These are phyloP conservation scores for Calonectria hongkongensis DNA, from an alignment of 2,329 filamentous ascomycete genomes.

Conservation along the genomic window DNA sequence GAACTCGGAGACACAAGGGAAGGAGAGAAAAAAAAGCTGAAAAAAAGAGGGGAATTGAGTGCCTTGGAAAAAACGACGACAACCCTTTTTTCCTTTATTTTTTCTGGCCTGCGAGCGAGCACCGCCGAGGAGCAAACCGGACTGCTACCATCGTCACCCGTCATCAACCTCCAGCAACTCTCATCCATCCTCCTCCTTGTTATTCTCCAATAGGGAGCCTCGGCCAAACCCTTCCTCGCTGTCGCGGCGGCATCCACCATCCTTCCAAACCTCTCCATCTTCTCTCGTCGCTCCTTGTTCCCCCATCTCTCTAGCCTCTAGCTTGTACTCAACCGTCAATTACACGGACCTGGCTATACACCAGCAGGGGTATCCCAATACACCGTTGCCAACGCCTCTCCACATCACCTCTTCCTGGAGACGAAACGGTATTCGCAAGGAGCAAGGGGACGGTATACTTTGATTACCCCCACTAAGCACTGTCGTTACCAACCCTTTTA, in stretches of 20 bases:
- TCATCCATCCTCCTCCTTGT: not conserved
- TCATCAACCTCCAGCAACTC: conserved; percentile 10
- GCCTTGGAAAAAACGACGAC: not conserved
- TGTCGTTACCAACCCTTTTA: conserved; percentile 16
- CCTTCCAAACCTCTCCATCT: not conserved
- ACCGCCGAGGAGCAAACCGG: not conserved
- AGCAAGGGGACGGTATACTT: not conserved
- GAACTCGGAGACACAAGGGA: not conserved
- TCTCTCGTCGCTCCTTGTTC: not conserved
- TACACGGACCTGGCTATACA: not conserved
- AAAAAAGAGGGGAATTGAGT: not conserved
- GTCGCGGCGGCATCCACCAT: not conserved
- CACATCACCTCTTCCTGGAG: conserved; percentile 9
- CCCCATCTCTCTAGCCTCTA: not conserved
- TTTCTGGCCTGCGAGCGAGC: not conserved
- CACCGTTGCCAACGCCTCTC: too few species aligned
- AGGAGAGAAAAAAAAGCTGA: not conserved
- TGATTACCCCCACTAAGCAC: conserved; percentile 18
- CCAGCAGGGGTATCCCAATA: too few species aligned
- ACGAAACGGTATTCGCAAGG: not conserved
- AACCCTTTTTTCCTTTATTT: not conserved
- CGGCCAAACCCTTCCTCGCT: not conserved
- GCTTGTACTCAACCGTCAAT: not conserved
- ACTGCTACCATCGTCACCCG: not conserved
- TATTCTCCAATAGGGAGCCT: conserved; percentile 1